These are phyloP conservation scores for Aspergillus sp. DNA, from an alignment of 2,329 filamentous ascomycete genomes.

Conservation along the genomic window DNA sequence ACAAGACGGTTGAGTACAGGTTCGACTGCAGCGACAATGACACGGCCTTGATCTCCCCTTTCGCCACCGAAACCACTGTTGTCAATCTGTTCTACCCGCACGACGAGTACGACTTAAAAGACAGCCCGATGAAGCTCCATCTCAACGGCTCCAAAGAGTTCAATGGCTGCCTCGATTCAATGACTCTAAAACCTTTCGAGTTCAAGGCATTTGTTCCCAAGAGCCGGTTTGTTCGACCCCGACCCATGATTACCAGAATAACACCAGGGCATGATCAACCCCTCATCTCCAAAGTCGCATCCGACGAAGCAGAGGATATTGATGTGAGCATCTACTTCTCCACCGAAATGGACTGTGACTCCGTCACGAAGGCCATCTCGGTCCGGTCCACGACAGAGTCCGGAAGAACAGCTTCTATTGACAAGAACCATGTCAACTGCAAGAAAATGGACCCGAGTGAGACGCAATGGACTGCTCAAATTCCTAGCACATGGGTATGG, in stretches of 20 bases:
- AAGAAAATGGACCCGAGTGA: conserved; percentile 40
- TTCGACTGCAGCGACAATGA: conserved; percentile 60
- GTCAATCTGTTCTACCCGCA: conserved; percentile 68
- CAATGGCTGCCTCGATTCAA: conserved; percentile 60
- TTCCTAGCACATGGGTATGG: conserved; percentile 60
- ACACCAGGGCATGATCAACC: conserved; percentile 65
- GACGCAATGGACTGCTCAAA: conserved; percentile 53
- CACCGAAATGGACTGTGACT: conserved; percentile 64
- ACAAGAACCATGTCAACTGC: conserved; percentile 53
- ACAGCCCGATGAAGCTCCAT: conserved; percentile 51
- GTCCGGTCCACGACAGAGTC: conserved; percentile 59
- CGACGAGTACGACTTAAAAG: conserved; percentile 58
- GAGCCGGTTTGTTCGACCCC: conserved; percentile 54
- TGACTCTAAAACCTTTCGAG: conserved; percentile 61
- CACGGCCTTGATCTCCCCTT: conserved; percentile 62
- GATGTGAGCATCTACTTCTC: conserved; percentile 64
- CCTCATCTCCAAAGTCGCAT: conserved; percentile 53
- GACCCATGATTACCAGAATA: conserved; percentile 64
- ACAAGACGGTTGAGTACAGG: conserved; percentile 56
- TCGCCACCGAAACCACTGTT: conserved; percentile 58
- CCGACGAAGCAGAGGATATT: conserved; percentile 50
- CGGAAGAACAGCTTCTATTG: conserved; percentile 50
- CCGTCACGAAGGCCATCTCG: conserved; percentile 54
- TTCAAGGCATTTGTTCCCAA: conserved; percentile 65
- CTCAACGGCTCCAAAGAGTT: conserved; percentile 52